Conservation (phyloP, 768 basidiomycete genomes). For the Boletales sp. region DNA sequence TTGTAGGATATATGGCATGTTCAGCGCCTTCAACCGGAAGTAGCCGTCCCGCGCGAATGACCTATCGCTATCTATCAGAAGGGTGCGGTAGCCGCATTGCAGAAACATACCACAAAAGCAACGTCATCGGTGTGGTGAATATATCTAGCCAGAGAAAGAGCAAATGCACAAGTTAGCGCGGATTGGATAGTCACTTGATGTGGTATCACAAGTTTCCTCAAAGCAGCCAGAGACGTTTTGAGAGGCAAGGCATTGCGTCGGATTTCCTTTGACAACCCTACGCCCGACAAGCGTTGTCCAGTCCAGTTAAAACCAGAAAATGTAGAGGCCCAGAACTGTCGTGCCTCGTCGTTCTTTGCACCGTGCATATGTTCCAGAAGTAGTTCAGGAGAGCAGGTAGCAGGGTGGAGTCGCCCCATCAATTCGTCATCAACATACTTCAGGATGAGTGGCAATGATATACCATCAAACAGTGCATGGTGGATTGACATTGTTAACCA, state of each 20-base stretch:
- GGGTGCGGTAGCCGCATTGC: neutral
- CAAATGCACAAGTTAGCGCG: slow-evolving; percentile 28
- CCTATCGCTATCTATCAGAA: slow-evolving; percentile 15
- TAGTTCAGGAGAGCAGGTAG: slow-evolving; percentile 8
- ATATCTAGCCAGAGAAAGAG: slow-evolving; percentile 20
- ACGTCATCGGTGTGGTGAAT: slow-evolving; percentile 25
- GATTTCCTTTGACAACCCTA: slow-evolving; percentile 2
- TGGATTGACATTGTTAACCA: slow-evolving; percentile 30
- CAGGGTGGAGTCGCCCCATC: slow-evolving; percentile 5
- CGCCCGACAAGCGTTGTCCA: slow-evolving; percentile 1
- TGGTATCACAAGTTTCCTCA: slow-evolving; percentile 18
- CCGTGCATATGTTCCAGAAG: slow-evolving; percentile 23
- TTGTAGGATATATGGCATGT: slow-evolving; percentile 21
- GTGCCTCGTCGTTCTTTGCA: slow-evolving; percentile 10
- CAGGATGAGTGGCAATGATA: slow-evolving; percentile 28
- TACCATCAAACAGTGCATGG: slow-evolving; percentile 32
- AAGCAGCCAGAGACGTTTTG: slow-evolving; percentile 13
- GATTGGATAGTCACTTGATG: slow-evolving; percentile 32
- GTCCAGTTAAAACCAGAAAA: slow-evolving; percentile 22
- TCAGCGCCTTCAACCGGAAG: slow-evolving; percentile 24
- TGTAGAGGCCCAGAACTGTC: slow-evolving; percentile 22
- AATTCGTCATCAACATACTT: slow-evolving; percentile 25
- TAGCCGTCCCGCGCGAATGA: slow-evolving; percentile 30
- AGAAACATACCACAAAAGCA: slow-evolving; percentile 29
- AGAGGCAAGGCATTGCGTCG: slow-evolving; percentile 13